Conservation (phyloP, 2,329 filamentous ascomycete genomes). For the Podosphaera xanthii region DNA sequence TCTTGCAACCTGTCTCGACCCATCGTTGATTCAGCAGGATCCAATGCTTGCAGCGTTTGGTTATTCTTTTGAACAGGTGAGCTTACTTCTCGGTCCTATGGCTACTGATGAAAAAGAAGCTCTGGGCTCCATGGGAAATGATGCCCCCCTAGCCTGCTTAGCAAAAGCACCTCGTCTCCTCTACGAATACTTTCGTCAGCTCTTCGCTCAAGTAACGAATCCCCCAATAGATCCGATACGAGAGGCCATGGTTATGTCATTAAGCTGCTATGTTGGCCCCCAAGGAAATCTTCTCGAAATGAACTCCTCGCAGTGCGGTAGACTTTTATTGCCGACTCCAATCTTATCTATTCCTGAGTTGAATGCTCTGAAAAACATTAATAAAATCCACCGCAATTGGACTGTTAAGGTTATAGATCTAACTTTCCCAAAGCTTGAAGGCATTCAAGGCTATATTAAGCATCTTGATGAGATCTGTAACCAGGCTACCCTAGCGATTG, state of each 20-base stretch:
- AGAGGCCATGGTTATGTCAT: slow-evolving; percentile 94
- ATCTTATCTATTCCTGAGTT: slow-evolving; percentile 79
- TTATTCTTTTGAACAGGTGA: slow-evolving; percentile 90
- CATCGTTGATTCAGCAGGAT: slow-evolving; percentile 57
- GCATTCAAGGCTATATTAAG: slow-evolving; percentile 61
- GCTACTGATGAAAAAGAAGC: slow-evolving; percentile 94
- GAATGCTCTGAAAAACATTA: slow-evolving; percentile 64
- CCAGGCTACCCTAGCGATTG: slow-evolving; percentile 61
- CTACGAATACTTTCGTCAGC: slow-evolving; percentile 91
- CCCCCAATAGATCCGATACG: slow-evolving; percentile 92
- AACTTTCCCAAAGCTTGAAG: slow-evolving; percentile 73
- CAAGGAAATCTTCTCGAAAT: slow-evolving; percentile 92
- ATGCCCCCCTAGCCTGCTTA: slow-evolving; percentile 77
- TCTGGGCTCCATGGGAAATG: slow-evolving; percentile 92
- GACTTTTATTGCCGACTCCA: slow-evolving; percentile 68
- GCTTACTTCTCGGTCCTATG: slow-evolving; percentile 79
- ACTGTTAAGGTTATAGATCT: slow-evolving; percentile 77
- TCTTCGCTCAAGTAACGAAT: slow-evolving; percentile 95
- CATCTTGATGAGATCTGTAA: slow-evolving; percentile 78
- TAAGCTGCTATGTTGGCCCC: slow-evolving; percentile 88
- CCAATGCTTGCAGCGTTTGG: slow-evolving; percentile 68
- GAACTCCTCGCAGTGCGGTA: slow-evolving; percentile 69
- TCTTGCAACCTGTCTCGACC: slow-evolving; percentile 43
- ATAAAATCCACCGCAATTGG: slow-evolving; percentile 52
- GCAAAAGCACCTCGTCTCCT: slow-evolving; percentile 73